Percentiles rank a stretch among this genome's conserved stretches.
These are phyloP conservation scores for Colletotrichum acutatum DNA, from an alignment of 2,329 filamentous ascomycete genomes.

Conservation along the genomic window DNA sequence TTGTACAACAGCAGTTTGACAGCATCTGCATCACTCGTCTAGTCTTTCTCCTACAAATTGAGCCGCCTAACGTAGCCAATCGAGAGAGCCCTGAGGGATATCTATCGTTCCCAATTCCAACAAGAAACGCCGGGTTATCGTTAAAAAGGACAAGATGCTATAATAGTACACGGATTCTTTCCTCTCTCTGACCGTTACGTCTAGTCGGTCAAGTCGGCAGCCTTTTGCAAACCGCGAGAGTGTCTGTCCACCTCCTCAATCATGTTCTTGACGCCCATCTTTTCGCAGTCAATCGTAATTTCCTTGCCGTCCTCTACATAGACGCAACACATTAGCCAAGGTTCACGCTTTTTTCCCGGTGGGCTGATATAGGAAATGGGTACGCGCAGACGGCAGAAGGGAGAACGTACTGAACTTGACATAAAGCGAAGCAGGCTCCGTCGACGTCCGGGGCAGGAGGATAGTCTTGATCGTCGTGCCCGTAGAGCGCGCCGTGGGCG, in stretches of 20 bases:
- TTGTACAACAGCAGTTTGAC: not conserved
- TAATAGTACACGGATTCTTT: constrained; percentile 27
- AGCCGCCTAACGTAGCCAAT: constrained; percentile 18
- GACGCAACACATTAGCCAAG: constrained; percentile 46
- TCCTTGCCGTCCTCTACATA: constrained; percentile 89
- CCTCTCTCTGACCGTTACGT: not conserved
- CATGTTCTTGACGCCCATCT: constrained; percentile 85
- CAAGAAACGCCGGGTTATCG: constrained; percentile 25
- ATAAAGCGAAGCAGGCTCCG: constrained; percentile 74
- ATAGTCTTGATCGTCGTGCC: constrained; percentile 83
- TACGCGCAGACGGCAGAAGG: too few species aligned
- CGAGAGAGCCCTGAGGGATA: constrained; percentile 24
- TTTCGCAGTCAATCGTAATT: constrained; percentile 82
- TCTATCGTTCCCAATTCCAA: constrained; percentile 25
- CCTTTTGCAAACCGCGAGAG: constrained; percentile 82
- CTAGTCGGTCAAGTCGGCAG: constrained; percentile 77
- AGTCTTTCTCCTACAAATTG: not conserved
- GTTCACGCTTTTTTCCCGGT: not conserved
- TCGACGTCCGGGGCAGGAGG: constrained; percentile 76
- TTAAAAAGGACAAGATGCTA: constrained; percentile 22
- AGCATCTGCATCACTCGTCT: not conserved
- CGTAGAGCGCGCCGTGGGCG: constrained; percentile 77
- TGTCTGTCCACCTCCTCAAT: constrained; percentile 91
- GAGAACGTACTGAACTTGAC: constrained; percentile 86
- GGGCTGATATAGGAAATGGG: rapidly evolving